Evolutionary conservation across 2,329 filamentous ascomycete species (phyloP).

Genomic region (Talaromyces piceae): DNA sequence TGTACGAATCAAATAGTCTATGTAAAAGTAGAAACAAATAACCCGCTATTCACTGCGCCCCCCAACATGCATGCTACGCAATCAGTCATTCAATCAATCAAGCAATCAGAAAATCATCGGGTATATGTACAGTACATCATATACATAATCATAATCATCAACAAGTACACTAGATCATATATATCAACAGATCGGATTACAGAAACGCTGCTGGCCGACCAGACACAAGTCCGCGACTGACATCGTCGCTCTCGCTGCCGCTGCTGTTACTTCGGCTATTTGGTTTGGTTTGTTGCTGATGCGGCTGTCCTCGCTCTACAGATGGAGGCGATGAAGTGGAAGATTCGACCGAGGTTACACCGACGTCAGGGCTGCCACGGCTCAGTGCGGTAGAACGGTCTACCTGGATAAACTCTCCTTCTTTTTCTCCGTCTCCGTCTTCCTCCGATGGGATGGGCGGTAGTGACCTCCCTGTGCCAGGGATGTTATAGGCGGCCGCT

Average conservation of each 20-base stretch:
- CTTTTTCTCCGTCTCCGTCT: too few species aligned
- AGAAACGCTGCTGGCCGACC: constrained; percentile 6
- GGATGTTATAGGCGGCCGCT: not conserved
- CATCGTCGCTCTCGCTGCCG: constrained; percentile 8
- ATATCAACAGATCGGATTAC: not conserved
- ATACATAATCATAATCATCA: not conserved
- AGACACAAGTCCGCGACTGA: constrained; percentile 4
- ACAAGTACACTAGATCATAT: not conserved
- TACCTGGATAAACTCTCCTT: not conserved
- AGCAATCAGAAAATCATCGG: too few species aligned
- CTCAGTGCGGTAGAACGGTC: not conserved
- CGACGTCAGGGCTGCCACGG: constrained; percentile 15
- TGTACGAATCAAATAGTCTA: too few species aligned
- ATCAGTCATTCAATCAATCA: not conserved
- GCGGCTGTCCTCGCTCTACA: not conserved
- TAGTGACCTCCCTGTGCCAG: constrained; percentile 15
- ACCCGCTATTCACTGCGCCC: not conserved
- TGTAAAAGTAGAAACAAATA: not conserved
- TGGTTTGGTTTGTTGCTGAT: constrained; percentile 1
- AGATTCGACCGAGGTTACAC: constrained; percentile 18
- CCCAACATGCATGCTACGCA: not conserved
- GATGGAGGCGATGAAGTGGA: constrained; percentile 19
- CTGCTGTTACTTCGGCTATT: constrained; percentile 9
- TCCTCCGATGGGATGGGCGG: constrained; percentile 8
- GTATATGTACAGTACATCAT: constrained; percentile 1